Conservation (phyloP, 768 basidiomycete species). For the Nidularia pulvinata region DNA sequence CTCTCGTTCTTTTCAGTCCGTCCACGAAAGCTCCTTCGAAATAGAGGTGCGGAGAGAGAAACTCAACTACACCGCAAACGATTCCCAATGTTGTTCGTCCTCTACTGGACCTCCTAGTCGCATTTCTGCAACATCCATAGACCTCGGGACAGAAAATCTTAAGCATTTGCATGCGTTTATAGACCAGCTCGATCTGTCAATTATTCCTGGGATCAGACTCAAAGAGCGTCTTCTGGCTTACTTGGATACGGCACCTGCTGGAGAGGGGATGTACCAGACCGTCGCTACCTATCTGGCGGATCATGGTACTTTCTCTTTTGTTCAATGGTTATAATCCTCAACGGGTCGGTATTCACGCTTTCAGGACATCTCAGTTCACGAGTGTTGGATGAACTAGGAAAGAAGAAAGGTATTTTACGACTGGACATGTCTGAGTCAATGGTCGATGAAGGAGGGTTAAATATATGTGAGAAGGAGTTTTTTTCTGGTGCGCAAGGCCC, state of each 20-base stretch:
- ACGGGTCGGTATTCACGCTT: not conserved
- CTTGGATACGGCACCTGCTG: constrained; percentile 6
- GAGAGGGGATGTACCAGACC: constrained; percentile 33
- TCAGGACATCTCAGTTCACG: constrained; percentile 47
- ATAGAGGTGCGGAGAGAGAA: constrained; percentile 33
- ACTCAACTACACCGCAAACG: constrained; percentile 10
- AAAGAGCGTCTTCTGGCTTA: constrained; percentile 30
- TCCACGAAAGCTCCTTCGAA: constrained; percentile 45
- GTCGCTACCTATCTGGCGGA: constrained; percentile 38
- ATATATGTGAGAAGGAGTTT: constrained; percentile 40
- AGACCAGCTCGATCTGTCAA: constrained; percentile 28
- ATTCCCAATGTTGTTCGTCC: not conserved
- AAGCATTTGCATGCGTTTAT: constrained; percentile 30
- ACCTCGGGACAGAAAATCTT: constrained; percentile 22
- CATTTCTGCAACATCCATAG: no score
- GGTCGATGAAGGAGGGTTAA: constrained; percentile 46
- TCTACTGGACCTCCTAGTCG: constrained; percentile 1
- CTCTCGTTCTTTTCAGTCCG: constrained; percentile 37
- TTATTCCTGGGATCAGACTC: constrained; percentile 49
- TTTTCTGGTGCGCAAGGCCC: constrained; percentile 33
- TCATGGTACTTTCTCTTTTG: constrained; percentile 21
- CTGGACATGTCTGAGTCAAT: constrained; percentile 48
- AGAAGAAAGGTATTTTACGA: constrained; percentile 34
- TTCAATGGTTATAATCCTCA: not conserved
- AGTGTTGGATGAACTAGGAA: constrained; percentile 42